These are phyloP conservation scores for Actinomortierella wolfii DNA, from an alignment of 371 early-diverging fungal species.

Conservation along the genomic window DNA sequence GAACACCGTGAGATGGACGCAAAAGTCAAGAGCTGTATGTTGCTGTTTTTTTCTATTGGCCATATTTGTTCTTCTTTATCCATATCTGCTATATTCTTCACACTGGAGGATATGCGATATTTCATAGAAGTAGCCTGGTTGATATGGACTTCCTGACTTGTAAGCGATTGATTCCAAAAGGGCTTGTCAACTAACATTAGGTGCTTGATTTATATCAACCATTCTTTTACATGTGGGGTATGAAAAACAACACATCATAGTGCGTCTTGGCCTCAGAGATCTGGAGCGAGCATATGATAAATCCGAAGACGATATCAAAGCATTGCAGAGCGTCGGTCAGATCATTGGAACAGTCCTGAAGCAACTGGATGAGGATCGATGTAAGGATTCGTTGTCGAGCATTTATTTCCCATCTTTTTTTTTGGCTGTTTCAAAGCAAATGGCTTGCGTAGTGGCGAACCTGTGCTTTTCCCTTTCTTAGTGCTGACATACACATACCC, in stretches of 20 bases:
- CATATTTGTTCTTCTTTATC: background rate
- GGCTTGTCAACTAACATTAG: no score
- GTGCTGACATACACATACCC: background rate
- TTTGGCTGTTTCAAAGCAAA: no score
- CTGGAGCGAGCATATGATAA: conserved; percentile 92
- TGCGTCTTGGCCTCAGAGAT: conserved; percentile 82
- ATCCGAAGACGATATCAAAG: conserved; percentile 98
- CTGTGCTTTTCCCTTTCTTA: conserved; percentile 1
- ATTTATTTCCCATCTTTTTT: background rate
- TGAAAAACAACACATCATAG: no score
- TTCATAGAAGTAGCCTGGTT: background rate
- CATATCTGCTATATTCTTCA: background rate
- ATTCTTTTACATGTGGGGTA: no score
- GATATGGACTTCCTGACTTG: conserved; percentile 1
- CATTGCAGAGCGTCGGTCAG: conserved; percentile 98
- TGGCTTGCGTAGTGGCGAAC: background rate
- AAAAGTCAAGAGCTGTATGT: conserved; percentile 90
- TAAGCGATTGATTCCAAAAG: background rate
- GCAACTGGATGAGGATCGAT: conserved; percentile 97
- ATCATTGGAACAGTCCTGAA: conserved; percentile 99
- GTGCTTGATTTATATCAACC: no score
- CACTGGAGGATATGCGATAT: no score
- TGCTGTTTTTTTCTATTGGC: background rate
- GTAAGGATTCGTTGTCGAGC: conserved; percentile 50
- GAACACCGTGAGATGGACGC: conserved; percentile 95